Evolutionary conservation across 2,329 filamentous ascomycete species (phyloP), one percentile per base, ranked within the genome.

Genomic region (Camillea tinctor): DNA sequence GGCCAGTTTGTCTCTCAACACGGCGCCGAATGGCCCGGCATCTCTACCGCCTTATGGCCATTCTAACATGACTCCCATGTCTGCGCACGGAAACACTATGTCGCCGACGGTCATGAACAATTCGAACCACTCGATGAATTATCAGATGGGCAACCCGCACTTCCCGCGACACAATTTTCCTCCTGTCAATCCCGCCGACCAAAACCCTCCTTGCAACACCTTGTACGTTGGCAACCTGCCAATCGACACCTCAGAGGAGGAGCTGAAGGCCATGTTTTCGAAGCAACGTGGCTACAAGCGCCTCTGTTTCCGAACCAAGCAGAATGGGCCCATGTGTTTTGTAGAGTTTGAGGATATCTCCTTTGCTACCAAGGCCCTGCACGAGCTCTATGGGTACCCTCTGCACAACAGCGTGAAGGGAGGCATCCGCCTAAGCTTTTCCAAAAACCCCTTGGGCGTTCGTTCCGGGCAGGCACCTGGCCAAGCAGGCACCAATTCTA

Each of bases 171-270:
- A 86, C 55, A 89, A 88, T 62, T 91, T 92, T 63, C 94, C 94
- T 15, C 90, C 93, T 0, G 91, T 92, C 62, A 98, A 98, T 67
- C 94, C 93, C 0, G 93, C 94, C 13, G 94, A 99, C 71, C 91
- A 97, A 75, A 97, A 98, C 69, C 94, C 94, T 1, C 95, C 95
- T 0, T 98, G 95, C 83, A 98, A 99, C 73, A 99, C 95, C 0
- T 82, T 99, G 6, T 98, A 99, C 71, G 94, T 99, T 20, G 94
- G 95, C n/a, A 98, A 99, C 70, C 80, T 99, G 50, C 95, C 94
- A 0, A 86, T 93, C 59, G 91, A 97, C 72, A 96, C 93, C 0
- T 94, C 91, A 0, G 95, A 99, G 71, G 94, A 98, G 72, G 95
- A 98, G 74, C 84, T 99, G 58, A 98, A 98, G 77, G 87, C 90